Percentiles rank a stretch among this genome's conserved stretches.
These are phyloP conservation scores for Dryas drummondii DNA, from an alignment of 306 rosid genomes.

Conservation along the genomic window DNA sequence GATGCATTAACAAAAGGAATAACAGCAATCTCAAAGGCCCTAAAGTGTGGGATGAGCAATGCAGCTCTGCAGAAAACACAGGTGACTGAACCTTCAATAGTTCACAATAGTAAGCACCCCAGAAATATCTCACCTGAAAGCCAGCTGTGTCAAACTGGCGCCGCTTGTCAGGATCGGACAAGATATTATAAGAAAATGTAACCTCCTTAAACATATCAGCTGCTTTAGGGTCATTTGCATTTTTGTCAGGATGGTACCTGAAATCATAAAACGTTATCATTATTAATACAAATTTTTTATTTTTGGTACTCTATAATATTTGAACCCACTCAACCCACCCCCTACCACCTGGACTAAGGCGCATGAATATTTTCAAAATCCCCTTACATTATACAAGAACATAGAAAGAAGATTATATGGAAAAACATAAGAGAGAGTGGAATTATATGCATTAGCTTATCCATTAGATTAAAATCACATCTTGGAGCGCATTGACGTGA, in stretches of 20 bases:
- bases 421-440: slow-evolving; percentile 1
- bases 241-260: slow-evolving; percentile 99
- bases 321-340: slow-evolving; percentile 4
- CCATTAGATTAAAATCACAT: background rate
- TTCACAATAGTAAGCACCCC: slow-evolving; percentile 19
- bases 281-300: slow-evolving; percentile 1
- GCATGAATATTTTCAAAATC: slow-evolving; percentile 7
- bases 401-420: slow-evolving; percentile 30
- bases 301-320: background rate
- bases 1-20: background rate
- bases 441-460: background rate
- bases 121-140: slow-evolving; percentile 71
- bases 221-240: slow-evolving; percentile 96
- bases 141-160: slow-evolving; percentile 91
- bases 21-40: background rate
- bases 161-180: slow-evolving; percentile 90
- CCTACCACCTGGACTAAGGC: background rate
- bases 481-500: background rate
- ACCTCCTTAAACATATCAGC: slow-evolving; percentile 95
- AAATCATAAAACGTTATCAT: slow-evolving; percentile 23
- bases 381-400: slow-evolving; percentile 11
- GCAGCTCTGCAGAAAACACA: slow-evolving; percentile 12
- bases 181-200: slow-evolving; percentile 81
- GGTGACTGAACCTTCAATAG: slow-evolving; percentile 17
- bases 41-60: slow-evolving; percentile 13